Evolutionary conservation across 78 protist genomes (phyloP).

Genomic region (Cyanophora paradoxa): DNA sequence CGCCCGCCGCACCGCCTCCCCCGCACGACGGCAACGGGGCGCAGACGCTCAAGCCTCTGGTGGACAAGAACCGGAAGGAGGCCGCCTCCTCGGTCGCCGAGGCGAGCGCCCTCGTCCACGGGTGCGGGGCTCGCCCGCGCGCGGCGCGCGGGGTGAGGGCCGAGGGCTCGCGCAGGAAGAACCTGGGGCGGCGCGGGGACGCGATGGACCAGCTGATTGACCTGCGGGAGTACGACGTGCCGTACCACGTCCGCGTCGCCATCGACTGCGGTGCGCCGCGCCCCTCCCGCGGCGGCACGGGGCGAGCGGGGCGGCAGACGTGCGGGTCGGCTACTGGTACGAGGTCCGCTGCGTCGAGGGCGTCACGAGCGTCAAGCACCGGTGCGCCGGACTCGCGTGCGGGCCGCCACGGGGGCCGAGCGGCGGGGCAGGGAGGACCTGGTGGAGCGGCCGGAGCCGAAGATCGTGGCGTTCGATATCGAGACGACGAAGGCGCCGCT

Average conservation of each 20-base stretch:
- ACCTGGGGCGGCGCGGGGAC: neutral
- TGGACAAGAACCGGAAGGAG: neutral
- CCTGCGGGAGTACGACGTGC: constrained; percentile 95
- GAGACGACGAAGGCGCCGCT: constrained; percentile 93
- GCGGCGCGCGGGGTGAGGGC: neutral
- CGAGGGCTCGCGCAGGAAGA: neutral
- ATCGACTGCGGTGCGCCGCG: constrained; percentile 86
- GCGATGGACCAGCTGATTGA: constrained; percentile 42
- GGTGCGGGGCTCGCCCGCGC: neutral
- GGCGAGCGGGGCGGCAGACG: no score
- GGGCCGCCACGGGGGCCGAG: neutral
- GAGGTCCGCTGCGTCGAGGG: neutral
- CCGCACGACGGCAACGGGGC: neutral
- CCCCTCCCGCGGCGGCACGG: no score
- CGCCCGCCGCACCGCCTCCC: constrained; percentile 9
- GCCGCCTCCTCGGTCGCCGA: neutral
- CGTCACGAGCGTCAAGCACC: no score
- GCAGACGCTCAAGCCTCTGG: neutral
- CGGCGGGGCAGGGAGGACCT: no score
- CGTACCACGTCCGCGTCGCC: constrained; percentile 84
- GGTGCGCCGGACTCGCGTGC: neutral
- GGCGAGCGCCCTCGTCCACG: neutral
- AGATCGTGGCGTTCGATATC: constrained; percentile 96
- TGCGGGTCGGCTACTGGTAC: constrained; percentile 61
- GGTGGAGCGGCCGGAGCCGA: constrained; percentile 36